Conservation (phyloP, 2,329 filamentous ascomycete genomes). For the Lachnellula occidentalis region DNA sequence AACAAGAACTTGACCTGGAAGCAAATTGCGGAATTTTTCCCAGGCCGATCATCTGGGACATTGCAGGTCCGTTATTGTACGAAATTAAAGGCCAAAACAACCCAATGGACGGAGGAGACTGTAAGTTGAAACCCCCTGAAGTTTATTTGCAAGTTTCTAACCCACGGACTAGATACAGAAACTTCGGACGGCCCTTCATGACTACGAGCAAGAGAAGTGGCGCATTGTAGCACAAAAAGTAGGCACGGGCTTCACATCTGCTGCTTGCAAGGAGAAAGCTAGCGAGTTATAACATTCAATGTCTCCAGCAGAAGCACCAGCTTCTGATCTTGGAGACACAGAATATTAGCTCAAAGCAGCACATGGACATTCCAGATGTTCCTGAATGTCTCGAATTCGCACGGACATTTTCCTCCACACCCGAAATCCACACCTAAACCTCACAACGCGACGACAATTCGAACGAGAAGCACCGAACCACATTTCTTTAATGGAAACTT, state of each 20-base stretch:
- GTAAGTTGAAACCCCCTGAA: conserved; percentile 46
- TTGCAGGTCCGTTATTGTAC: conserved; percentile 93
- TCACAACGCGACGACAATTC: conserved; percentile 6
- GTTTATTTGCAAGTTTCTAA: conserved; percentile 14
- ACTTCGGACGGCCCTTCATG: conserved; percentile 68
- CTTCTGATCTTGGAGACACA: conserved; percentile 32
- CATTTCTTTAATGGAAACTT: conserved; percentile 4
- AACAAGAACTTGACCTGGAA: conserved; percentile 95
- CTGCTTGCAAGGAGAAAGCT: conserved; percentile 68
- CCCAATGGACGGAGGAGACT: conserved; percentile 89
- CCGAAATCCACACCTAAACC: conserved; percentile 12
- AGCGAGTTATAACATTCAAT: conserved; percentile 32
- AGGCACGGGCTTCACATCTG: conserved; percentile 81
- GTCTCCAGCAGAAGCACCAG: conserved; percentile 31
- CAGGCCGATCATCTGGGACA: conserved; percentile 82
- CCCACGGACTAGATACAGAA: conserved; percentile 58
- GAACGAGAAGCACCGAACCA: conserved; percentile 10
- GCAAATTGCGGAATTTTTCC: conserved; percentile 95
- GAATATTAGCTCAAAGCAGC: conserved; percentile 26
- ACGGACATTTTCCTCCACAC: conserved; percentile 17
- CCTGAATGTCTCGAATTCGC: conserved; percentile 14
- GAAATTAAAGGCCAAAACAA: conserved; percentile 89
- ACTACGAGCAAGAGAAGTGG: conserved; percentile 91
- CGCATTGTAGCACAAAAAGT: conserved; percentile 87
- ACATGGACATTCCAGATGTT: conserved; percentile 11